Percentiles rank a stretch among this genome's conserved stretches.
phyloP scores from a whole-genome alignment of 2,329 filamentous ascomycete species.

The Paramyrothecium roridum region DNA sequence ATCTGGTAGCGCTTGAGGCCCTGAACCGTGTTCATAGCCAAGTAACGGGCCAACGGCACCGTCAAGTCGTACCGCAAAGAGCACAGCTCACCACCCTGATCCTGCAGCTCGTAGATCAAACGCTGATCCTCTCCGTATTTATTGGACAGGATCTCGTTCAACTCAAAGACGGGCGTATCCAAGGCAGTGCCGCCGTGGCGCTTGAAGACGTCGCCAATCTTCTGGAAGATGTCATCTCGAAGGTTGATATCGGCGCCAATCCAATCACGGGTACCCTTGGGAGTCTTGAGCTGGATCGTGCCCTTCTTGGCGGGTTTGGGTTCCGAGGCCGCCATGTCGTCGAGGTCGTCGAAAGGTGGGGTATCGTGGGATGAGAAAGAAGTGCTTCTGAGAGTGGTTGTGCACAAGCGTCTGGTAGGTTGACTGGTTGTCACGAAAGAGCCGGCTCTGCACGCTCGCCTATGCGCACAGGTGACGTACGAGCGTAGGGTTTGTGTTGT shows the following conservation, averaged over 20 bases:
- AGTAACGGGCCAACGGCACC: conserved; percentile 86
- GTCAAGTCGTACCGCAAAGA: conserved; percentile 85
- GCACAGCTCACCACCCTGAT: conserved; percentile 74
- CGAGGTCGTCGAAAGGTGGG: not conserved
- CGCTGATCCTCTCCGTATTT: conserved; percentile 94
- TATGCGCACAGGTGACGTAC: not conserved
- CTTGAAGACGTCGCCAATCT: conserved; percentile 77
- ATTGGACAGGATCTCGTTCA: conserved; percentile 80
- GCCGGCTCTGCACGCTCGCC: not conserved
- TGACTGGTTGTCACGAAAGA: not conserved
- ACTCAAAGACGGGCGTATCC: conserved; percentile 81
- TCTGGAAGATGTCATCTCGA: conserved; percentile 74
- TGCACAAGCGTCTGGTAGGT: not conserved
- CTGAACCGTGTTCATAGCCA: conserved; percentile 86
- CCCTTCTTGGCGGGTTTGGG: conserved; percentile 45
- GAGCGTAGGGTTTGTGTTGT: not conserved
- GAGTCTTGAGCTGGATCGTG: conserved; percentile 64
- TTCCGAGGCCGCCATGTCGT: conserved; percentile 38
- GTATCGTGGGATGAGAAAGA: not conserved
- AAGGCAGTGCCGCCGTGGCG: conserved; percentile 77
- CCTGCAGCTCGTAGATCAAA: conserved; percentile 84
- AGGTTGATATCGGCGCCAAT: conserved; percentile 75
- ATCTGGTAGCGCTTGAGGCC: conserved; percentile 94
- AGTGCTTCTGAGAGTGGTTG: not conserved
- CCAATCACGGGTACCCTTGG: conserved; percentile 71